Conservation (phyloP, 2,329 filamentous ascomycete species). For the Trichoderma simmonsii region DNA sequence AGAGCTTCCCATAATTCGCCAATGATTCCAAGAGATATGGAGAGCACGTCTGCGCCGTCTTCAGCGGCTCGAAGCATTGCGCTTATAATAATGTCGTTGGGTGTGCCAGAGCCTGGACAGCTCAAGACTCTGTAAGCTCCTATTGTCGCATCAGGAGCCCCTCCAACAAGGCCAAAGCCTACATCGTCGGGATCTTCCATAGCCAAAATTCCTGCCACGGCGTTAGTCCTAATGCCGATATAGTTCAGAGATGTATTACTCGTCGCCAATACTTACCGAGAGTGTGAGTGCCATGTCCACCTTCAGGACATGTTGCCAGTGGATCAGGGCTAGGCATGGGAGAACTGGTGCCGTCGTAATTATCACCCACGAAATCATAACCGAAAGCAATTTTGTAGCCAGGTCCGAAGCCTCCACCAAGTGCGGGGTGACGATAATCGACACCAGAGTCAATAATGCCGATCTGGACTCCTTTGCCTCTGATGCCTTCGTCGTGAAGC, state of each 20-base stretch:
- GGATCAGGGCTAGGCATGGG: slow-evolving; percentile 24
- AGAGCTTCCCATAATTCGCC: slow-evolving; percentile 32
- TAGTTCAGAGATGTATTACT: too few species aligned
- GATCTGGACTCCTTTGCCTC: slow-evolving; percentile 20
- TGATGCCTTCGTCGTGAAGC: slow-evolving; percentile 19
- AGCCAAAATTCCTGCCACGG: slow-evolving; percentile 28
- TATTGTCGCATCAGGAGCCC: slow-evolving; percentile 49
- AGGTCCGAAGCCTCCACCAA: slow-evolving; percentile 57
- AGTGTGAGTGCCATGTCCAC: slow-evolving; percentile 26
- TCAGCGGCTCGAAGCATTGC: slow-evolving; percentile 55
- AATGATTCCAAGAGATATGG: slow-evolving; percentile 20
- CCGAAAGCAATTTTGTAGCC: slow-evolving; percentile 38
- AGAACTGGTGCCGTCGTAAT: slow-evolving; percentile 20
- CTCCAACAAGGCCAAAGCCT: slow-evolving; percentile 49
- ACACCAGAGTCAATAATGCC: slow-evolving; percentile 27
- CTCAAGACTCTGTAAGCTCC: slow-evolving; percentile 53
- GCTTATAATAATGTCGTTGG: slow-evolving; percentile 50
- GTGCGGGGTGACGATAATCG: slow-evolving; percentile 58
- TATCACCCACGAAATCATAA: slow-evolving; percentile 28
- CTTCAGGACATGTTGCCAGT: slow-evolving; percentile 20
- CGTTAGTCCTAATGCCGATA: background rate
- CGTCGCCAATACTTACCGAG: background rate
- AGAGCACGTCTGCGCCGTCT: slow-evolving; percentile 38
- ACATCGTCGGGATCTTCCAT: slow-evolving; percentile 27
- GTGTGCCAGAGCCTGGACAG: slow-evolving; percentile 39